These are phyloP conservation scores for Aureobasidium zeae DNA, from an alignment of 2,329 filamentous ascomycete genomes.

Conservation along the genomic window DNA sequence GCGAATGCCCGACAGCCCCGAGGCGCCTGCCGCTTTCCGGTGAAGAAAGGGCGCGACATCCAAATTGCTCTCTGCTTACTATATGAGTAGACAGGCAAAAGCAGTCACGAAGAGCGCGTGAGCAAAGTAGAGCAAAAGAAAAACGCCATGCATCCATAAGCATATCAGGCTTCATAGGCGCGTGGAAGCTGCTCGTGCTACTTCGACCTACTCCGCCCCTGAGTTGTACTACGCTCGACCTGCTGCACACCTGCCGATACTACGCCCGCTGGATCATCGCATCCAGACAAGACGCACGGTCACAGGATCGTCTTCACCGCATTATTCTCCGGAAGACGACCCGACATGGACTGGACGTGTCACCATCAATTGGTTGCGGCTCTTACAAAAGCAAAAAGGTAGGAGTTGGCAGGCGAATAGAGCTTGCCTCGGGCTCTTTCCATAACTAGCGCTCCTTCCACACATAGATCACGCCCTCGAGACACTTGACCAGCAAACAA, in stretches of 20 bases:
- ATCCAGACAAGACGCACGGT: conserved; percentile 3
- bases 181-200: conserved; percentile 9
- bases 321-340: not conserved
- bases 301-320: not conserved
- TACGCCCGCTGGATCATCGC: not conserved
- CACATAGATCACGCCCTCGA: no score
- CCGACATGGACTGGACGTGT: not conserved
- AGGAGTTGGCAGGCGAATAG: not conserved
- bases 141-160: conserved; percentile 1
- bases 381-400: not conserved
- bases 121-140: not conserved
- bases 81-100: no score
- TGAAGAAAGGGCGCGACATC: not conserved
- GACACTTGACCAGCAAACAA: no score
- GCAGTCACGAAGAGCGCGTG: no score
- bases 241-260: conserved; percentile 3
- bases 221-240: not conserved
- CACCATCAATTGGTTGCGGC: not conserved
- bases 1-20: conserved; percentile 2
- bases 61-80: not conserved
- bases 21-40: not conserved
- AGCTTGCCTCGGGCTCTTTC: not conserved
- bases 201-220: not conserved
- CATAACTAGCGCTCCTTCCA: no score
- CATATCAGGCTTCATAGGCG: conserved; percentile 5